phyloP scores from a whole-genome alignment of 2,329 filamentous ascomycete genomes.

The Ophiostoma piceae region DNA sequence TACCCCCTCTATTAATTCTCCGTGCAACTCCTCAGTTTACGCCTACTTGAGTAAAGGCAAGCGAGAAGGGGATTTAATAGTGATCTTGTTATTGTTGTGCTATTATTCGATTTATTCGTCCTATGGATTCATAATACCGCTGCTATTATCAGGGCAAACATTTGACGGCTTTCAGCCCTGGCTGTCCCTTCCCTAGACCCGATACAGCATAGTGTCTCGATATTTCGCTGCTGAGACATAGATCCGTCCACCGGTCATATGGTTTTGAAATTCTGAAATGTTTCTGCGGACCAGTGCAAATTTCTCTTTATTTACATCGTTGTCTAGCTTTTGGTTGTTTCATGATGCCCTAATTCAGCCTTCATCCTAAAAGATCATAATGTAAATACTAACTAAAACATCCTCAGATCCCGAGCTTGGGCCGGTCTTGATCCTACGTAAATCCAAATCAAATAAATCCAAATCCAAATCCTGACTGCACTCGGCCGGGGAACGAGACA shows the following conservation, averaged over 20 bases:
- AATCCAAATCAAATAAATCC: too few species aligned
- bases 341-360: neutral
- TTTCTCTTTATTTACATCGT: neutral
- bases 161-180: neutral
- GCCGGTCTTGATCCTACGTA: neutral
- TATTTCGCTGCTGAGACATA: neutral
- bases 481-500: conserved; percentile 3
- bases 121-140: neutral
- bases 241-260: conserved; percentile 6
- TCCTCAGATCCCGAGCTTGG: neutral
- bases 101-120: neutral
- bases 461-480: neutral
- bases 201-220: neutral
- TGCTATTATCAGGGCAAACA: neutral
- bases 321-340: neutral
- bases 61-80: neutral
- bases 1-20: neutral
- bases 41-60: neutral
- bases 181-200: neutral
- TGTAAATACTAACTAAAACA: too few species aligned
- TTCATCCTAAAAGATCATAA: neutral
- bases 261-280: neutral
- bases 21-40: neutral
- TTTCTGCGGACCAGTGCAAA: neutral
- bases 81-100: neutral